Evolutionary conservation across 2,329 filamentous ascomycete species (phyloP).

Genomic region (Neopestalotiopsis sp.): DNA sequence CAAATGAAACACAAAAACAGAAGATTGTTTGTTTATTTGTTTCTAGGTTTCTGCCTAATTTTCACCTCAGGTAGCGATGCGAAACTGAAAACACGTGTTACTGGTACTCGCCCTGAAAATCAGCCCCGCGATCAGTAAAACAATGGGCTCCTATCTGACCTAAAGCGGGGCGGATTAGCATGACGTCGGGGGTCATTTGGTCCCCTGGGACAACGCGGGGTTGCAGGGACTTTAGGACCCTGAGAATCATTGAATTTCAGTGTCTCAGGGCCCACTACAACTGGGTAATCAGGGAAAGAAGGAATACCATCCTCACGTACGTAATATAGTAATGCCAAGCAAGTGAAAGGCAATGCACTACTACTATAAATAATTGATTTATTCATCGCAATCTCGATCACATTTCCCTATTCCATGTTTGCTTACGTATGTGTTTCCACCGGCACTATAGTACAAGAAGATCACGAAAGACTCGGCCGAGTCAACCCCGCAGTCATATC

Average conservation of each 20-base stretch:
- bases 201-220: constrained; percentile 6
- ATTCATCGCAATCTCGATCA: not conserved
- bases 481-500: not conserved
- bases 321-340: too few species aligned
- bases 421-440: too few species aligned
- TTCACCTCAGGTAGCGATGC: not conserved
- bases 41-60: not conserved
- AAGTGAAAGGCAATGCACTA: too few species aligned
- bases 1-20: not conserved
- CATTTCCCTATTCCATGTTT: not conserved
- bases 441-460: too few species aligned
- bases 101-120: constrained; percentile 8
- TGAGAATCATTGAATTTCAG: not conserved
- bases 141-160: constrained; percentile 1
- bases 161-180: not conserved
- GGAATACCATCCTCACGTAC: not conserved
- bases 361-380: not conserved
- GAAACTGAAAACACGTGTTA: not conserved
- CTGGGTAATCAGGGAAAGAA: not conserved
- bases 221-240: not conserved
- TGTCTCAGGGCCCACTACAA: not conserved
- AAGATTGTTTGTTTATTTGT: not conserved
- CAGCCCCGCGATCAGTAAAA: constrained; percentile 15
- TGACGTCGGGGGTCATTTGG: constrained; percentile 2
- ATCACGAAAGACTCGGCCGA: too few species aligned